Percentiles rank a stretch among this genome's conserved stretches.
These are phyloP conservation scores for Penicillium verrucosum DNA, from an alignment of 2,329 filamentous ascomycete genomes.

Conservation along the genomic window DNA sequence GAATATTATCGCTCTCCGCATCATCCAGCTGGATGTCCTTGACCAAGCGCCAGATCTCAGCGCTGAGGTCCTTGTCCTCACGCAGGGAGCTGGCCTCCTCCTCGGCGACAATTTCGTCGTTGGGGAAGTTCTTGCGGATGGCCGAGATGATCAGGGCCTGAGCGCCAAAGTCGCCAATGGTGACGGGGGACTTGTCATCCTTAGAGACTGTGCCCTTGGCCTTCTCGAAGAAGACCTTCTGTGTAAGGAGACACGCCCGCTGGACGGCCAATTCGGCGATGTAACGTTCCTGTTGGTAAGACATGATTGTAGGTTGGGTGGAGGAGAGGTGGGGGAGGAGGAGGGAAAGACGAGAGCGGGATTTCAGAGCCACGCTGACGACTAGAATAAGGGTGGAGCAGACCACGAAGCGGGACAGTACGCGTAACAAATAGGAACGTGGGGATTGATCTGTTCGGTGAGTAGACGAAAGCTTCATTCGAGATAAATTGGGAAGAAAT, in stretches of 20 bases:
- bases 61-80: slow-evolving; percentile 64
- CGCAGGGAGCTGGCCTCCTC: slow-evolving; percentile 84
- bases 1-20: slow-evolving; percentile 59
- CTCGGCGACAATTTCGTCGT: slow-evolving; percentile 89
- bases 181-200: slow-evolving; percentile 93
- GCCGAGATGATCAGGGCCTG: slow-evolving; percentile 94
- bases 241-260: slow-evolving; percentile 71
- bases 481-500: slow-evolving; percentile 11
- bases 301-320: slow-evolving; percentile 34
- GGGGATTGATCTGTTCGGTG: slow-evolving; percentile 18
- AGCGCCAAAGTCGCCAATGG: slow-evolving; percentile 95
- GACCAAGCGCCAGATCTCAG: slow-evolving; percentile 82
- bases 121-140: slow-evolving; percentile 82
- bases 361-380: slow-evolving; percentile 38
- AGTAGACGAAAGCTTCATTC: slow-evolving; percentile 19
- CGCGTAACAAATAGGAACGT: slow-evolving; percentile 14
- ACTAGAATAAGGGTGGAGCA: slow-evolving; percentile 45
- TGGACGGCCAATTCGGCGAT: slow-evolving; percentile 87
- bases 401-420: slow-evolving; percentile 33
- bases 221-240: slow-evolving; percentile 78
- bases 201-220: slow-evolving; percentile 93
- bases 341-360: slow-evolving; percentile 41
- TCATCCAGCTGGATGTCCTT: slow-evolving; percentile 67
- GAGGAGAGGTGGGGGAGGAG: slow-evolving; percentile 31
- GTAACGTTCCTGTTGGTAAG: slow-evolving; percentile 73